These are phyloP conservation scores for Ajuga reptans DNA, from an alignment of 305 asterid genomes.

Conservation along the genomic window DNA sequence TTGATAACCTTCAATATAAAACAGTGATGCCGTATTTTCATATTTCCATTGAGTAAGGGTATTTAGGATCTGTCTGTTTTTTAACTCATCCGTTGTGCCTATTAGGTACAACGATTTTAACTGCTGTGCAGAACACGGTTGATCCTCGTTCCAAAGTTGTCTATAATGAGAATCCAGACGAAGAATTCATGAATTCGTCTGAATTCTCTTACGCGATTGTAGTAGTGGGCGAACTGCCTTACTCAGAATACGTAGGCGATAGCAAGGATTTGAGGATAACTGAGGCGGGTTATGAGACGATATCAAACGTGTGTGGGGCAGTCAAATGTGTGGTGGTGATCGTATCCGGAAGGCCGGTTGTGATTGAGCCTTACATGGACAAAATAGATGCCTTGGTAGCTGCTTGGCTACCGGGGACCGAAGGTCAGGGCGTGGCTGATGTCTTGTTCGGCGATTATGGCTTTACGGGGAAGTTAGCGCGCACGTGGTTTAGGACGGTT, in stretches of 20 bases:
- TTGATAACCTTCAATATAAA: not conserved
- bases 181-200: conserved; percentile 27
- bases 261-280: conserved; percentile 35
- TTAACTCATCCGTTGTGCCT: too few species aligned
- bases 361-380: conserved; percentile 45
- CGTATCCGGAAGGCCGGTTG: conserved; percentile 59
- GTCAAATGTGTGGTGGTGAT: conserved; percentile 50
- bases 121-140: conserved; percentile 40
- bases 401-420: conserved; percentile 72
- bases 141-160: conserved; percentile 39
- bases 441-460: conserved; percentile 56
- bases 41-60: too few species aligned
- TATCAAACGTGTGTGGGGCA: conserved; percentile 36
- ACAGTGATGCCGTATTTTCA: not conserved
- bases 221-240: conserved; percentile 57
- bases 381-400: conserved; percentile 58
- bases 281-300: conserved; percentile 33
- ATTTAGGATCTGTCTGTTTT: not conserved
- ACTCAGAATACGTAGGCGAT: conserved; percentile 37
- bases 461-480: conserved; percentile 49
- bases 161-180: conserved; percentile 32
- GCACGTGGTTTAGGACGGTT: conserved; percentile 53
- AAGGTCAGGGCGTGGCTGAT: conserved; percentile 67
- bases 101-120: conserved; percentile 59
- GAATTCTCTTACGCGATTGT: conserved; percentile 49